Percentiles rank a stretch among this genome's conserved stretches.
Evolutionary conservation across 306 rosid species (phyloP).

Genomic region (Vachellia collinsii): DNA sequence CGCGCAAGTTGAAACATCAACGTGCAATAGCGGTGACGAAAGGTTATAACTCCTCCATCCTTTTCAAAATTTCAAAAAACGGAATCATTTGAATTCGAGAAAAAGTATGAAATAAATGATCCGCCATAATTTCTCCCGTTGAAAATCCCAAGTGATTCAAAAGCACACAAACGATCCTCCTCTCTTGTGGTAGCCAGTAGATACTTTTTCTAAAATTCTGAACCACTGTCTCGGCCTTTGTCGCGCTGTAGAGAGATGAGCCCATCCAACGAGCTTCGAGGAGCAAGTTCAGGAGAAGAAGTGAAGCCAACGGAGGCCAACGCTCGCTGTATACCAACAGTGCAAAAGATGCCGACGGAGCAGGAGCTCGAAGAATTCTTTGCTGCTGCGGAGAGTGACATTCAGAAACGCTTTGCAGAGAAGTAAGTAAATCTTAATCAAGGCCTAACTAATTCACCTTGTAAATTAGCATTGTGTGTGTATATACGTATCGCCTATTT

Average conservation of each 20-base stretch:
- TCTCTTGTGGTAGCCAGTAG: background rate
- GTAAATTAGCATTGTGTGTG: background rate
- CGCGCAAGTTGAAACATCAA: constrained; percentile 60
- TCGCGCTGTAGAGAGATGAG: constrained; percentile 64
- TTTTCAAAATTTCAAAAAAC: constrained; percentile 34
- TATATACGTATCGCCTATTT: background rate
- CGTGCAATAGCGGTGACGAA: constrained; percentile 48
- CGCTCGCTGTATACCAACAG: constrained; percentile 36
- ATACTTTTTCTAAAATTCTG: background rate
- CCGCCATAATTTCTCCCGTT: background rate
- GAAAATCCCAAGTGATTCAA: constrained; percentile 16
- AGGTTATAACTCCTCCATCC: constrained; percentile 48
- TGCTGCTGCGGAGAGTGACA: constrained; percentile 63
- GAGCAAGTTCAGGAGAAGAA: constrained; percentile 44
- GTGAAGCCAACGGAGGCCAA: constrained; percentile 34
- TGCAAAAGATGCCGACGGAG: constrained; percentile 59
- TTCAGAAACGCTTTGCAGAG: constrained; percentile 56
- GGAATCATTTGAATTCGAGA: constrained; percentile 25
- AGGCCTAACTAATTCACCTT: too few species aligned
- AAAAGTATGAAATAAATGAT: constrained; percentile 22
- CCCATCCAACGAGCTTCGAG: constrained; percentile 49
- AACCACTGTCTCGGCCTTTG: constrained; percentile 14
- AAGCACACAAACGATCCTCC: constrained; percentile 8
- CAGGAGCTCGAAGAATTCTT: constrained; percentile 80
- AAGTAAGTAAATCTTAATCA: constrained; percentile 51